These are phyloP conservation scores for Colletotrichum filicis DNA, from an alignment of 2,329 filamentous ascomycete genomes.

Conservation along the genomic window DNA sequence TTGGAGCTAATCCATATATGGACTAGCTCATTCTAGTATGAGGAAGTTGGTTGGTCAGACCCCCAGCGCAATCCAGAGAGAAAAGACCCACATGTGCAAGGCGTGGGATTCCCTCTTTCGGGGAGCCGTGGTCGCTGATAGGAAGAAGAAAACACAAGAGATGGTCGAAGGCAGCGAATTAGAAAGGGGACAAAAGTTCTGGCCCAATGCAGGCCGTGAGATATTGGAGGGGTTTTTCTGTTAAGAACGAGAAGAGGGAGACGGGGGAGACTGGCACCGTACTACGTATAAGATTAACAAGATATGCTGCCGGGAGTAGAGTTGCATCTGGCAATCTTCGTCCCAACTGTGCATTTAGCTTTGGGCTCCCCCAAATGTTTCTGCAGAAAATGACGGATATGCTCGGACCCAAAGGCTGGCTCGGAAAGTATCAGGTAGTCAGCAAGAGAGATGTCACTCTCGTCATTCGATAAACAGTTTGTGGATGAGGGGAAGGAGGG, in stretches of 20 bases:
- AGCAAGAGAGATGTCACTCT: background rate
- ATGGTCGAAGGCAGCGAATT: background rate
- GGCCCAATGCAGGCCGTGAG: background rate
- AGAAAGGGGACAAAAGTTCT: background rate
- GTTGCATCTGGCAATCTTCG: conserved; percentile 25
- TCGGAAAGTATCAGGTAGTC: background rate
- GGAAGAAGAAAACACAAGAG: conserved; percentile 5
- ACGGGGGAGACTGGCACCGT: background rate
- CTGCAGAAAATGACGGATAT: background rate
- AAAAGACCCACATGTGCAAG: conserved; percentile 11
- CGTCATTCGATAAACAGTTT: background rate
- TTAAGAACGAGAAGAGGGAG: background rate
- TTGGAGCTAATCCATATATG: background rate
- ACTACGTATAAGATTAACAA: background rate
- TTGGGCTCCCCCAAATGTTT: background rate
- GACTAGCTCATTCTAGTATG: background rate
- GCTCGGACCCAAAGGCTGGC: background rate
- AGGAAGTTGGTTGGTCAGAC: conserved; percentile 19
- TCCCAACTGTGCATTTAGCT: conserved; percentile 9
- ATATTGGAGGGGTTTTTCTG: background rate
- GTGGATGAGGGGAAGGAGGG: background rate
- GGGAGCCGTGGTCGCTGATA: conserved; percentile 27
- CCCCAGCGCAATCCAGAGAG: background rate
- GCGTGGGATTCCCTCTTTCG: conserved; percentile 33
- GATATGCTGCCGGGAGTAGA: conserved; percentile 12